Conservation (phyloP, 768 basidiomycete genomes). For the Hygrophorus russula region DNA sequence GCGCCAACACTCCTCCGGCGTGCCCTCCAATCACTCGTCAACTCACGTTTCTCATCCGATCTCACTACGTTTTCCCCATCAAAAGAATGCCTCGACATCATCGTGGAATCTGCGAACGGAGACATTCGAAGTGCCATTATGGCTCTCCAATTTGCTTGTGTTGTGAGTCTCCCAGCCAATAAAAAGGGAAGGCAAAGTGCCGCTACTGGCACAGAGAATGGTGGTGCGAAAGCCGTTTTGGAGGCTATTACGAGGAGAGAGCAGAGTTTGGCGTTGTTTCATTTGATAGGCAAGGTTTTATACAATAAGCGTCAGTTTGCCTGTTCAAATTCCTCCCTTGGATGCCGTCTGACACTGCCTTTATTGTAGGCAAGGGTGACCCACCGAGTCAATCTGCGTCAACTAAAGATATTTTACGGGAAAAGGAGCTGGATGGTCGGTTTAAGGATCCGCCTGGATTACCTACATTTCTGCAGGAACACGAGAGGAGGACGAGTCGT, state of each 20-base stretch:
- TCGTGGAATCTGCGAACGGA: conserved; percentile 75
- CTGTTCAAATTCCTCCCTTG: too few species aligned
- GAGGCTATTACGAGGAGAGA: conserved; percentile 77
- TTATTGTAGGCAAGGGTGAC: conserved; percentile 60
- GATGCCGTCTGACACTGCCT: conserved; percentile 3
- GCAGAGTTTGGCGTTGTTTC: conserved; percentile 80
- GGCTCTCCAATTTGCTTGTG: conserved; percentile 80
- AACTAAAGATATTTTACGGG: conserved; percentile 51
- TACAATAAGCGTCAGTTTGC: conserved; percentile 83
- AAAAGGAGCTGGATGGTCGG: conserved; percentile 42
- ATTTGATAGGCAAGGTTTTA: conserved; percentile 84
- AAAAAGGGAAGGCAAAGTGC: conserved; percentile 24
- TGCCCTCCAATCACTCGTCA: conserved; percentile 55
- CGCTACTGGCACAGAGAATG: conserved; percentile 13
- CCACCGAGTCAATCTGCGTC: conserved; percentile 41
- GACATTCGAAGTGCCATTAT: conserved; percentile 93
- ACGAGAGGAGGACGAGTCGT: conserved; percentile 57
- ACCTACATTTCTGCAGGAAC: conserved; percentile 46
- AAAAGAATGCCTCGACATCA: conserved; percentile 59
- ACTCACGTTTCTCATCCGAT: conserved; percentile 27
- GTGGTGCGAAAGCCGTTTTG: conserved; percentile 29
- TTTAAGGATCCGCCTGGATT: conserved; percentile 46
- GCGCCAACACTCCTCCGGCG: conserved; percentile 77
- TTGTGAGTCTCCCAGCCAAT: conserved; percentile 22
- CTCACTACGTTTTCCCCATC: conserved; percentile 27